Evolutionary conservation across 495 filamentous ascomycete species (phyloP), one percentile per base, ranked within the genome.

Genomic region (Letharia lupina): DNA sequence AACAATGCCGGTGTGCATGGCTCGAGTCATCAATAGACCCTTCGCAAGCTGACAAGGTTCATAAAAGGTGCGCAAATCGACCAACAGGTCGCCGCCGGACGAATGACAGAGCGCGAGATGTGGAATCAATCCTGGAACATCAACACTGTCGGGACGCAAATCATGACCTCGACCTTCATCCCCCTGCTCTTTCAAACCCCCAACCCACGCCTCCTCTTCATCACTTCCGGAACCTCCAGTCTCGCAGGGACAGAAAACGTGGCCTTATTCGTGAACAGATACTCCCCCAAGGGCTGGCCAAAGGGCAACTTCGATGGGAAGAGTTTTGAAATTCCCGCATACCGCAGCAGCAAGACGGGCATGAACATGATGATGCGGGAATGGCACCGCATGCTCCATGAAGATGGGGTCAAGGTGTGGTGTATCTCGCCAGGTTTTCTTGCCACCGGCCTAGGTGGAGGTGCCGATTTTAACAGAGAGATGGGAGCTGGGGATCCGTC

Each of bases 351-450:
- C 42, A 88, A 89, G 75, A 79, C 82, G 0, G 86, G 81, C 13
- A 65, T 89, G 71, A 87, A 89, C 66, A 88, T 87, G 85, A 60
- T 87, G 73, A 86, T 87, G 83, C 76, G 79, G 28, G 80, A 83
- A 65, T 89, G 84, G 84, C 23, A 67, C 40, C 73, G 78, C 18
- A 68, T 78, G 8, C 71, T 89, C 52, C 74, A 76, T 60, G 77
- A 82, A 28, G 86, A 89, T 64, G 83, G 82, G 0, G 84, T 87
- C 1, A 87, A 87, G 70, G 78, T 83, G 0, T 88, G 76, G 75
- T 71, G 71, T 20, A 69, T 87, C 31, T 77, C 75, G 3, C 86
- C 85, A 0, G 85, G 86, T 0, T 82, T 82, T 62, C 69, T 87
- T 40, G 84, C 82, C 0, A 87, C 84, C 3, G 77, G 77, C 0